Evolutionary conservation across 805 yeast genomes (phyloP), one percentile per base, ranked within the genome.

Genomic region (Brettanomyces sp.): DNA sequence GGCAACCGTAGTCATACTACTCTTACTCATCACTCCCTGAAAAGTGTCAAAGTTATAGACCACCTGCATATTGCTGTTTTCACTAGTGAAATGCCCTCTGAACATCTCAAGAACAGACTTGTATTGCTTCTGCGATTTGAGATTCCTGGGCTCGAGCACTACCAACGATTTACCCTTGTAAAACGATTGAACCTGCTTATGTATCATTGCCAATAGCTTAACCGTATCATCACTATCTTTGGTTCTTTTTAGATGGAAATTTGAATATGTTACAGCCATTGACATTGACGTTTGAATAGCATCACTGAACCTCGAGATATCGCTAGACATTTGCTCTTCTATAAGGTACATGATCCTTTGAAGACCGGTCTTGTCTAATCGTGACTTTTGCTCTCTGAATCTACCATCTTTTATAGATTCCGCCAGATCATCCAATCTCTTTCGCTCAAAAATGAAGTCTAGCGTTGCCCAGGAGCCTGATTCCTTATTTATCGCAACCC

Each of bases 391-490:
- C 59, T 93, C 99, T 45, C 72, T 70, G 56, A 84, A 89, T 43
- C 99, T 67, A 2, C 96, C 96, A 63, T 93, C 99, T 49, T 76
- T 74, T 41, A 93, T 88, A 44, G 95, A 85, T 33, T 70, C 58
- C 0, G 84, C 84, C 55, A 93, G 72, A 69, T 93, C 99, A 58
- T 87, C 95, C 39, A 90, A 63, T 46, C 96, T 68, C 63, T 93
- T 93, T 36, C 99, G 71, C 66, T 93, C 99, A 41, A 91, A 74
- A n/a, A 93, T 83, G 50, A 78, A 81, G 59, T 91, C 85, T 14
- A 93, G 64, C 1, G 86, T 82, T 4, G 81, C 87, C 45, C 81
- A 81, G 45, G 74, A 73, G 1, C 74, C 72, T 0, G 85, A 74
- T 0, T 49, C 53, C 44, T 67, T 74, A 56, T 88, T 75, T 46